Conservation (phyloP, 768 basidiomycete species). For the Tubosaeta sp. region DNA sequence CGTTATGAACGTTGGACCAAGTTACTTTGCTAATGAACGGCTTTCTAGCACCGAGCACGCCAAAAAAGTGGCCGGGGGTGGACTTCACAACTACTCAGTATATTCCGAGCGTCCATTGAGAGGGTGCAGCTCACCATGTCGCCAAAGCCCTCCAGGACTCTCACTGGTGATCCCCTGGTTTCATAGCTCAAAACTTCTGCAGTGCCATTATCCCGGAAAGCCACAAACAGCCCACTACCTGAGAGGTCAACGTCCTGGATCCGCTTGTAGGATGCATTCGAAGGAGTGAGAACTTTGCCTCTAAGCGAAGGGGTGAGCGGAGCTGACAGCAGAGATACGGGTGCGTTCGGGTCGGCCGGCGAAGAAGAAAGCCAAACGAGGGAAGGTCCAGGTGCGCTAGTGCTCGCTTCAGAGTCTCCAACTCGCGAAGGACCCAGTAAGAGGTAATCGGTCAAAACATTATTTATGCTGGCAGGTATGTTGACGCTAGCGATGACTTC, state of each 20-base stretch:
- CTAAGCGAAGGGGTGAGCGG: constrained; percentile 49
- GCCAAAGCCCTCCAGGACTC: constrained; percentile 52
- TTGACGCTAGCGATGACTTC: constrained; percentile 43
- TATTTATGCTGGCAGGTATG: constrained; percentile 49
- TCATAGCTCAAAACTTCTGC: constrained; percentile 51
- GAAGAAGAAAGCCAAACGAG: constrained; percentile 35
- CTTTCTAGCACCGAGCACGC: constrained; percentile 45
- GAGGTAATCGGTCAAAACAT: constrained; percentile 35
- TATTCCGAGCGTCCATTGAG: neutral
- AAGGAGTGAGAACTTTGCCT: constrained; percentile 41
- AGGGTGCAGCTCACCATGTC: constrained; percentile 39
- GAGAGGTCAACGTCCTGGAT: constrained; percentile 61
- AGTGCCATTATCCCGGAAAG: constrained; percentile 49
- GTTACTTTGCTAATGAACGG: constrained; percentile 59
- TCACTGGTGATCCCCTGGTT: constrained; percentile 35
- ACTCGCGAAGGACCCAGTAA: constrained; percentile 26
- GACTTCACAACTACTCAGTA: constrained; percentile 17
- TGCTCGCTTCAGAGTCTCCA: neutral
- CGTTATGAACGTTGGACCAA: constrained; percentile 58
- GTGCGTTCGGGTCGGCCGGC: constrained; percentile 1
- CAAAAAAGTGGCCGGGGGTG: constrained; percentile 49
- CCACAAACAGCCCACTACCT: constrained; percentile 58
- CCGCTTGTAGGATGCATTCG: constrained; percentile 42
- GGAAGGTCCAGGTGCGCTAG: constrained; percentile 14
- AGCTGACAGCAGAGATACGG: constrained; percentile 31